These are phyloP conservation scores for Kalmusia sp. DNA, from an alignment of 2,329 filamentous ascomycete species.

Conservation along the genomic window DNA sequence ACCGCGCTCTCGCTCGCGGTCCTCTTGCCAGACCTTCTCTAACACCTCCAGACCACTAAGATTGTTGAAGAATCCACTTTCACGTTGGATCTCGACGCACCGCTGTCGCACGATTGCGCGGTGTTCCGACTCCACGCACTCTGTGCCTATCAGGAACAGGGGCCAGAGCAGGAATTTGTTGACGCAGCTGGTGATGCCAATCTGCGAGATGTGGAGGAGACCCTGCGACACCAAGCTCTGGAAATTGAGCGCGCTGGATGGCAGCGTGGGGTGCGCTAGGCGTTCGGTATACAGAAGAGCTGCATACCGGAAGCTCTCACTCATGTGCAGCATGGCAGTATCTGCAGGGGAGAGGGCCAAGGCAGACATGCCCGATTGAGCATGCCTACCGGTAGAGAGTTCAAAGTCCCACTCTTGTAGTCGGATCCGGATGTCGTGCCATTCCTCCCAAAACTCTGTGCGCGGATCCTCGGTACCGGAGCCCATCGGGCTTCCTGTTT, in stretches of 20 bases:
- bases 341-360: slow-evolving; percentile 59
- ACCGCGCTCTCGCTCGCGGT: slow-evolving; percentile 46
- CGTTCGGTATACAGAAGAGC: slow-evolving; percentile 90
- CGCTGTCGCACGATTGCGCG: slow-evolving; percentile 79
- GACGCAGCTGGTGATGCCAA: slow-evolving; percentile 73
- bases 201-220: slow-evolving; percentile 80
- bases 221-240: slow-evolving; percentile 83
- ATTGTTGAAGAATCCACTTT: slow-evolving; percentile 94
- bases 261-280: slow-evolving; percentile 76
- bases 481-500: slow-evolving; percentile 52
- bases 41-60: slow-evolving; percentile 83
- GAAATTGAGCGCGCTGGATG: slow-evolving; percentile 78
- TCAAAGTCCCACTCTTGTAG: slow-evolving; percentile 82
- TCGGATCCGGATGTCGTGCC: slow-evolving; percentile 78
- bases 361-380: slow-evolving; percentile 19
- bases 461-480: slow-evolving; percentile 61
- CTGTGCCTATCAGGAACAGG: slow-evolving; percentile 86
- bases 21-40: slow-evolving; percentile 79
- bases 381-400: slow-evolving; percentile 29
- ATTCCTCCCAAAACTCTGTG: slow-evolving; percentile 79
- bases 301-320: slow-evolving; percentile 88
- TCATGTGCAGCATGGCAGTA: slow-evolving; percentile 79
- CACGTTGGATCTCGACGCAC: slow-evolving; percentile 84
- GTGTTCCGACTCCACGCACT: slow-evolving; percentile 83
- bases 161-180: slow-evolving; percentile 96